Evolutionary conservation across 495 filamentous ascomycete genomes (phyloP), one percentile per base, ranked within the genome.

Genomic region (Penicillium dipodomyicola): DNA sequence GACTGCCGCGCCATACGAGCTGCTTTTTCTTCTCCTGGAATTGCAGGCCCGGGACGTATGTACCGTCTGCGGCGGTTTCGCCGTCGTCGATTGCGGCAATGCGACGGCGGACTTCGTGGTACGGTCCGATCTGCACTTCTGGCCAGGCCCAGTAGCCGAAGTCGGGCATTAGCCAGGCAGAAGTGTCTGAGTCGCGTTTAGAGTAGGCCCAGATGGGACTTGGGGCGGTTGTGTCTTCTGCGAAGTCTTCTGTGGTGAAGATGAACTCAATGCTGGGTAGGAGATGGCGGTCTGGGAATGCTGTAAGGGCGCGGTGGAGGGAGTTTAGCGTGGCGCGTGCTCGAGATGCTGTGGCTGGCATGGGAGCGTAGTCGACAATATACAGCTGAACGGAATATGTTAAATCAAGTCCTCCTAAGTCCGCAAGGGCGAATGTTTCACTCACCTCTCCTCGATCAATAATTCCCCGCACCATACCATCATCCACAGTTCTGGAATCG

Each of bases 131-230:
- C 54, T 80, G 75, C 30, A 82, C 75, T 42, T 87, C 78, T 1
- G 84, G 78, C 86, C 87, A 91, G 1, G 84, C 75, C 86, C 86
- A 92, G 75, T 86, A 89, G 57, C 84, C 81, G 67, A 92, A 92
- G 72, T 92, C 88, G 0, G 90, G 89, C 73, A 92, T 88, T 4
- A 89, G 64, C 84, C 89, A 92, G 49, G 77, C 69, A 12, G 75
- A 68, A 0, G 71, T 61, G 39, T 86, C 77, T 6, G 59, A 57
- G 19, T 67, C 66, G 3, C 66, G 67, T 32, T 83, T 81, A 0
- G 83, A 72, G 54, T 80, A 81, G 0, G 75, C 69, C 82, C 84
- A 87, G 4, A 82, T 68, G 0, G 77, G 75, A 0, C 74, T 67
- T 5, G 32, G 17, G 1, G 57, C 55, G 0, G 55, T 49, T 14